Percentiles rank a stretch among this genome's conserved stretches.
Conservation (phyloP, 1,284 basidiomycete species). For the Boletus holoroseus region DNA sequence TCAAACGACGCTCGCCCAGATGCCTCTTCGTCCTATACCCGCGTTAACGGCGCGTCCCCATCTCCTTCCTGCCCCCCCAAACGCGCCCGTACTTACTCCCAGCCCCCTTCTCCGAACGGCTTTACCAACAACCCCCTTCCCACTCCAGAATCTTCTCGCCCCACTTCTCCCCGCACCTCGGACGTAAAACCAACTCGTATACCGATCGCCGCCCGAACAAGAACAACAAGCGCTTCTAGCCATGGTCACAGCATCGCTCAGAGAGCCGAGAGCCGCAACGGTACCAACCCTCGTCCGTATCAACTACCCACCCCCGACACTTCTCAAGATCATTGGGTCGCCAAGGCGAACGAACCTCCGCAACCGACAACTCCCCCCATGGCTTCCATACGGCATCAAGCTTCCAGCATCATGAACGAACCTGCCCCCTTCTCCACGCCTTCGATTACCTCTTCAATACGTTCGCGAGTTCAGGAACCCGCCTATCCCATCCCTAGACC, state of each 20-base stretch:
- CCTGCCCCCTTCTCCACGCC: slow-evolving; percentile 40
- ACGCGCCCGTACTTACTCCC: slow-evolving; percentile 56
- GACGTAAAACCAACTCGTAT: slow-evolving; percentile 46
- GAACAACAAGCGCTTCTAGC: slow-evolving; percentile 43
- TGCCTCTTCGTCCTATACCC: slow-evolving; percentile 19
- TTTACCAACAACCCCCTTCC: slow-evolving; percentile 31
- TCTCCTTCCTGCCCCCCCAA: slow-evolving; percentile 18
- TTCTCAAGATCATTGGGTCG: slow-evolving; percentile 26
- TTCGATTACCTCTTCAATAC: slow-evolving; percentile 34
- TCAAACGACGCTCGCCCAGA: slow-evolving; percentile 18
- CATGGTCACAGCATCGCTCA: slow-evolving; percentile 31
- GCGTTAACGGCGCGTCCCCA: slow-evolving; percentile 22
- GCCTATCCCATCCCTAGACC: slow-evolving; percentile 35
- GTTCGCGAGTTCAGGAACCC: slow-evolving; percentile 26
- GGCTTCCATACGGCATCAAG: slow-evolving; percentile 23
- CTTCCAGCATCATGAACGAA: slow-evolving; percentile 45
- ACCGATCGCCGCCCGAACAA: slow-evolving; percentile 41
- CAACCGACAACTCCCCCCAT: slow-evolving; percentile 18
- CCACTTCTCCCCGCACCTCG: slow-evolving; percentile 37
- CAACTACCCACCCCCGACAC: slow-evolving; percentile 30
- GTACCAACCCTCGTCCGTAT: slow-evolving; percentile 17
- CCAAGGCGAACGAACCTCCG: slow-evolving; percentile 15
- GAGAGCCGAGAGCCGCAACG: slow-evolving; percentile 29
- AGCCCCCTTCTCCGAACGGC: slow-evolving; percentile 34
- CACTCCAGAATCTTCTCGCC: slow-evolving; percentile 34